Percentiles rank a stretch among this genome's conserved stretches.
phyloP scores from a whole-genome alignment of 1,284 basidiomycete species.

The Termitomyces sp. region DNA sequence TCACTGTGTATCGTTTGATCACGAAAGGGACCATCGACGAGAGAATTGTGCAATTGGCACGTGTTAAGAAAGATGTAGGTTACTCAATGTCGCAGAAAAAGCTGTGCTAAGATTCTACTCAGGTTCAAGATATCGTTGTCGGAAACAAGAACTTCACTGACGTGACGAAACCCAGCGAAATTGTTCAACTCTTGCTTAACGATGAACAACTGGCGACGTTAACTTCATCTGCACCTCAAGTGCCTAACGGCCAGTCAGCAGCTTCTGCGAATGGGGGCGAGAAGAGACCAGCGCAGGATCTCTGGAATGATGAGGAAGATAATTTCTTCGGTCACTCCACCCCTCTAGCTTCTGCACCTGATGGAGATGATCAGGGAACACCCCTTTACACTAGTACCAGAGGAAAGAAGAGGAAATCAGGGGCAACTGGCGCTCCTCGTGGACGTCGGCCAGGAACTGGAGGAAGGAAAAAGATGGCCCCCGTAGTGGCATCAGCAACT shows the following conservation, averaged over 20 bases:
- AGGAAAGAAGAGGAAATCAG: slow-evolving; percentile 41
- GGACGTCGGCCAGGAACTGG: slow-evolving; percentile 34
- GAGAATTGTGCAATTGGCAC: slow-evolving; percentile 91
- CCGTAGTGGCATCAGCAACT: slow-evolving; percentile 9
- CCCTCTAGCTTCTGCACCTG: slow-evolving; percentile 22
- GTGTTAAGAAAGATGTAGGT: slow-evolving; percentile 92
- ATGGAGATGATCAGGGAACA: slow-evolving; percentile 33
- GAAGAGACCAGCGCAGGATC: slow-evolving; percentile 47
- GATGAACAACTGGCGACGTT: slow-evolving; percentile 83
- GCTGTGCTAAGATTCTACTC: slow-evolving; percentile 9
- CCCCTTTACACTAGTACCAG: slow-evolving; percentile 23
- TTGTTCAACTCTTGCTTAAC: slow-evolving; percentile 92
- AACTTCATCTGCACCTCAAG: slow-evolving; percentile 35
- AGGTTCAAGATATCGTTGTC: slow-evolving; percentile 99
- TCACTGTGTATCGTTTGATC: slow-evolving; percentile 97
- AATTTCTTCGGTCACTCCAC: slow-evolving; percentile 68
- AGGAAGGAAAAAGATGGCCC: slow-evolving; percentile 27
- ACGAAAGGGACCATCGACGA: slow-evolving; percentile 98
- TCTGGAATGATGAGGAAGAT: slow-evolving; percentile 82
- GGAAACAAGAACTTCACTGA: slow-evolving; percentile 94
- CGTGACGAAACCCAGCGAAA: slow-evolving; percentile 93
- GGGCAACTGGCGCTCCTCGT: slow-evolving; percentile 31
- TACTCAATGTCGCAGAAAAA: neutral
- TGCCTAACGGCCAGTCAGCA: slow-evolving; percentile 33
- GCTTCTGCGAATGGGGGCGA: slow-evolving; percentile 28